Percentiles rank a stretch among this genome's conserved stretches.
These are phyloP conservation scores for Plantago elongata DNA, from an alignment of 257 asterid species.

Conservation along the genomic window DNA sequence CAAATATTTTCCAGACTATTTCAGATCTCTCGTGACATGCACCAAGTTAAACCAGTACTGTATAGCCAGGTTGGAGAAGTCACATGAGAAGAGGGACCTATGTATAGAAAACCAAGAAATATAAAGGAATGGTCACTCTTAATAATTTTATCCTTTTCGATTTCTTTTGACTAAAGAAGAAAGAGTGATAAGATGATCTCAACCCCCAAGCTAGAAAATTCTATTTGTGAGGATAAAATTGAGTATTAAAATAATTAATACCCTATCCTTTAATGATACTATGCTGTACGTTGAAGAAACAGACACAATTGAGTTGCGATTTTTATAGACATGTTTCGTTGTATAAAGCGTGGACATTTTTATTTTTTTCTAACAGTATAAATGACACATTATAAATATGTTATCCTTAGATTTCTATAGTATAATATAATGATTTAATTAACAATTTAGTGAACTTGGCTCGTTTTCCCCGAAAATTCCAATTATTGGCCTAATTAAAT, in stretches of 20 bases:
- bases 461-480: too few relatives aligned
- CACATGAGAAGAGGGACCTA: slow-evolving; percentile 35
- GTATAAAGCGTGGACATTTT: slow-evolving; percentile 20
- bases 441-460: too few relatives aligned
- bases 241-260: too few relatives aligned
- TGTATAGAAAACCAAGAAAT: slow-evolving; percentile 25
- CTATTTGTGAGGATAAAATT: too few relatives aligned
- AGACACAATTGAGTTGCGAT: slow-evolving; percentile 32
- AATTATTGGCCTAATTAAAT: too few relatives aligned
- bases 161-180: background rate
- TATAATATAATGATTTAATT: too few relatives aligned
- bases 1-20: too few relatives aligned
- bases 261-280: too few relatives aligned
- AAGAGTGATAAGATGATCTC: slow-evolving; percentile 28
- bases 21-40: too few relatives aligned
- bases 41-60: background rate
- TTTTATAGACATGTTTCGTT: slow-evolving; percentile 7
- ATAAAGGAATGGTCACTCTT: slow-evolving; percentile 23
- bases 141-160: slow-evolving; percentile 27
- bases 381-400: background rate
- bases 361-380: too few relatives aligned
- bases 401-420: background rate
- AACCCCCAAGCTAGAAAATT: background rate
- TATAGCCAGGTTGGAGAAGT: slow-evolving; percentile 30
- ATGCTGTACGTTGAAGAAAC: slow-evolving; percentile 27